These are phyloP conservation scores for Amphicarpaea edgeworthii DNA, from an alignment of 306 rosid species.

Conservation along the genomic window DNA sequence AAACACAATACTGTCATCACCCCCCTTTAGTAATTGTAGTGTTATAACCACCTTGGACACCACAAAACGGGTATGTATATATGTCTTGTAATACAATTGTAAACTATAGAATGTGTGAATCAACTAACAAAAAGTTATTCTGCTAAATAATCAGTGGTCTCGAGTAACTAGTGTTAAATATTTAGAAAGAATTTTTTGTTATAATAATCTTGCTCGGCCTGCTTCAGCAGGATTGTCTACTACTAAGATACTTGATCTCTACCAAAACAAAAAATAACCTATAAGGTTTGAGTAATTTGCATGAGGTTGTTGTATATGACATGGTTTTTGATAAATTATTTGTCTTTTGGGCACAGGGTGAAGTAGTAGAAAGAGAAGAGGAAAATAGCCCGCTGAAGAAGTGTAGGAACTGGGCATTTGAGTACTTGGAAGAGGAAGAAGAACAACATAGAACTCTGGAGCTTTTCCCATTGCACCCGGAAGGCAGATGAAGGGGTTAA, in stretches of 20 bases:
- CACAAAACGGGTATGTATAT: neutral
- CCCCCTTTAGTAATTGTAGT: slow-evolving; percentile 47
- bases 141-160: too few species aligned
- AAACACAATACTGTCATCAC: slow-evolving; percentile 27
- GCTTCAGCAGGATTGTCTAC: too few species aligned
- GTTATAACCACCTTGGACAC: slow-evolving; percentile 38
- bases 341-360: slow-evolving; percentile 46
- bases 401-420: slow-evolving; percentile 81
- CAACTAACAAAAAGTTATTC: too few species aligned
- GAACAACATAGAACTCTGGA: slow-evolving; percentile 85
- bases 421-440: slow-evolving; percentile 66
- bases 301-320: neutral
- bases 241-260: too few species aligned
- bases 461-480: slow-evolving; percentile 96
- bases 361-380: slow-evolving; percentile 52
- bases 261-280: too few species aligned
- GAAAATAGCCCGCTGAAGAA: slow-evolving; percentile 83
- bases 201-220: too few species aligned
- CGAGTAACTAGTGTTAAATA: too few species aligned
- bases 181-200: too few species aligned
- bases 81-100: neutral
- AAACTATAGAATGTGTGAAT: too few species aligned
- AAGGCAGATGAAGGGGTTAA: slow-evolving; percentile 72
- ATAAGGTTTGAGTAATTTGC: neutral
- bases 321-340: neutral